Conservation (phyloP, 1,284 basidiomycete genomes). For the Schizopora paradoxa region DNA sequence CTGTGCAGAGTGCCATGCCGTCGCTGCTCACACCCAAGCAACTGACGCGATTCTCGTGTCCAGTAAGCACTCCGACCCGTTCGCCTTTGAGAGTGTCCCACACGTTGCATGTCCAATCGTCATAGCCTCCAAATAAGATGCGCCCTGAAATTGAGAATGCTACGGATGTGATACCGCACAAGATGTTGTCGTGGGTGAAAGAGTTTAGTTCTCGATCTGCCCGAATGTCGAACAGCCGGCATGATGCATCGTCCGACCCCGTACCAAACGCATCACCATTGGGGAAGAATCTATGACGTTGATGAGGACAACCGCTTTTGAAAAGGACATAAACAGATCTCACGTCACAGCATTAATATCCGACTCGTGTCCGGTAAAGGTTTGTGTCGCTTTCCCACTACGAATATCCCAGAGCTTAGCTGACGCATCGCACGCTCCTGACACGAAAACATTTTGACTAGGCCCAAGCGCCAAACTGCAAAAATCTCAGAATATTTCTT, state of each 20-base stretch:
- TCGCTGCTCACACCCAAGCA: constrained; percentile 95
- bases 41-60: constrained; percentile 96
- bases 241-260: constrained; percentile 97
- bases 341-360: constrained; percentile 99
- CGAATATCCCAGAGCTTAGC: constrained; percentile 99
- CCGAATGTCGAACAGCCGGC: constrained; percentile 95
- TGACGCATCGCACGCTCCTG: constrained; percentile 96
- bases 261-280: constrained; percentile 99
- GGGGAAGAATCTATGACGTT: constrained; percentile 83
- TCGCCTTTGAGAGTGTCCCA: constrained; percentile 99
- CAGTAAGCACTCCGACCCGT: constrained; percentile 92
- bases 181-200: constrained; percentile 97
- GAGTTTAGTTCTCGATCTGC: constrained; percentile 95
- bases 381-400: constrained; percentile 94
- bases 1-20: constrained; percentile 97
- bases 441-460: constrained; percentile 94
- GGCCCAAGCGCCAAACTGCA: constrained; percentile 89
- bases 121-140: constrained; percentile 96
- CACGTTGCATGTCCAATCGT: constrained; percentile 99
- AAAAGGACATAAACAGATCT: constrained; percentile 16
- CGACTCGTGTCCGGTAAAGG: constrained; percentile 97
- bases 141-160: constrained; percentile 97
- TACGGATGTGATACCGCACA: constrained; percentile 97
- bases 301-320: constrained; percentile 15
- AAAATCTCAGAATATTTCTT: constrained; percentile 4